Evolutionary conservation across 2,329 filamentous ascomycete genomes (phyloP).

Genomic region (Penicillium brasilianum): DNA sequence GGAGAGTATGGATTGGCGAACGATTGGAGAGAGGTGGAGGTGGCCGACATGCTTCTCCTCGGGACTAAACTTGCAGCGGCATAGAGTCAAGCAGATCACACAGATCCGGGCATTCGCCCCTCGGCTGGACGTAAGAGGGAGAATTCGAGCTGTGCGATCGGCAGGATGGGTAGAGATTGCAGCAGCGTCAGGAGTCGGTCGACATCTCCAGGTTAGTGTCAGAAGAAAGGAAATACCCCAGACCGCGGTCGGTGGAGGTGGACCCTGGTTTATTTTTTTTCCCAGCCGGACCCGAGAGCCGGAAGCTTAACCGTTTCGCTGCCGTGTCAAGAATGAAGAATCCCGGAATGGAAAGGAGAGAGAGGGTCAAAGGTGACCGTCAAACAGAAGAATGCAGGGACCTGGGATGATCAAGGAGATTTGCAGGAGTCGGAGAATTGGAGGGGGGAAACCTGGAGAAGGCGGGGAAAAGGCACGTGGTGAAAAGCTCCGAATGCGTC

Average conservation of each 20-base stretch:
- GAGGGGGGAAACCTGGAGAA: slow-evolving; percentile 15
- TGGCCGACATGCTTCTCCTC: slow-evolving; percentile 39
- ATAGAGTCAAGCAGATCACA: slow-evolving; percentile 18
- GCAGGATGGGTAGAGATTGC: not conserved
- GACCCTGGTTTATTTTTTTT: slow-evolving; percentile 3
- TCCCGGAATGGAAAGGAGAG: not conserved
- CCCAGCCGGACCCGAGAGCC: slow-evolving; percentile 3
- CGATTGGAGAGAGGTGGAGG: slow-evolving; percentile 38
- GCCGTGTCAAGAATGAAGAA: not conserved
- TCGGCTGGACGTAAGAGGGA: not conserved
- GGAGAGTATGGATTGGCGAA: slow-evolving; percentile 36
- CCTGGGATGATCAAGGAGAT: not conserved
- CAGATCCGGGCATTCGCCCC: slow-evolving; percentile 5
- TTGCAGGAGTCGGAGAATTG: not conserved
- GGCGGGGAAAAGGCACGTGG: slow-evolving; percentile 20
- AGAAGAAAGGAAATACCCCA: slow-evolving; percentile 13
- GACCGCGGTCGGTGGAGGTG: slow-evolving; percentile 13
- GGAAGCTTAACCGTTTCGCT: slow-evolving; percentile 4
- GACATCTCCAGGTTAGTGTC: slow-evolving; percentile 8
- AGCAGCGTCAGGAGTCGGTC: slow-evolving; percentile 7
- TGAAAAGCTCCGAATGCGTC: not conserved
- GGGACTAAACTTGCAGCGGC: slow-evolving; percentile 15
- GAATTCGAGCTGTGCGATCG: not conserved
- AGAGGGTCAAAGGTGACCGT: too few species aligned
- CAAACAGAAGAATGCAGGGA: not conserved